These are phyloP conservation scores for Pythium aristosporum DNA, from an alignment of 352 stramenopile genomes.

Conservation along the genomic window DNA sequence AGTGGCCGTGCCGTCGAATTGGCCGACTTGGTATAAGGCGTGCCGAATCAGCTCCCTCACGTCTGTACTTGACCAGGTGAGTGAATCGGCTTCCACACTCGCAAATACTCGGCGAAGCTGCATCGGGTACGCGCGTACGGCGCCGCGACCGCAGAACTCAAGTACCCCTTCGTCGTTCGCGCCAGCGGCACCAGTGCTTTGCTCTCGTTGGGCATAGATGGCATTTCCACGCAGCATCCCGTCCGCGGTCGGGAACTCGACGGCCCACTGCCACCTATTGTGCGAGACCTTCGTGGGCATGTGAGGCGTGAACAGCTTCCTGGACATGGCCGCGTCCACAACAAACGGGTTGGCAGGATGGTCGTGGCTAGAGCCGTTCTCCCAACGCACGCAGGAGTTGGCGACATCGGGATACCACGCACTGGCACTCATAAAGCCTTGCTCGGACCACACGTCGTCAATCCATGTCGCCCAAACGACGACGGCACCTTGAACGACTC, in stretches of 20 bases:
- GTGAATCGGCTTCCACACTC: conserved; percentile 36
- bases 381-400: conserved; percentile 33
- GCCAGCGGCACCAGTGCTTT: conserved; percentile 8
- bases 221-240: conserved; percentile 35
- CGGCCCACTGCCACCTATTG: conserved; percentile 4
- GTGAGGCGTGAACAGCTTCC: conserved; percentile 32
- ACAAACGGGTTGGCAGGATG: conserved; percentile 37
- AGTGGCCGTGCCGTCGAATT: not conserved
- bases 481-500: conserved; percentile 13
- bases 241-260: not conserved
- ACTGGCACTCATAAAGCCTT: conserved; percentile 29
- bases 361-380: conserved; percentile 8
- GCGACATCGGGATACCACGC: conserved; percentile 35
- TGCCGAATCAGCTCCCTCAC: conserved; percentile 41
- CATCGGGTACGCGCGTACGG: conserved; percentile 46
- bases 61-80: conserved; percentile 40
- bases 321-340: conserved; percentile 18
- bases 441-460: conserved; percentile 15
- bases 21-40: conserved; percentile 48
- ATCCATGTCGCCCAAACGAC: conserved; percentile 24
- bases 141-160: conserved; percentile 30
- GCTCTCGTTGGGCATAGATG: conserved; percentile 36
- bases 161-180: conserved; percentile 31
- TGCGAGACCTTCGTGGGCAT: conserved; percentile 8
- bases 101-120: conserved; percentile 47